A percentile compares a stretch with the other conserved stretches of the same genome.
Evolutionary conservation across 75 land plant genomes (phyloP).

Genomic region (Adiantum capillusveneris): DNA sequence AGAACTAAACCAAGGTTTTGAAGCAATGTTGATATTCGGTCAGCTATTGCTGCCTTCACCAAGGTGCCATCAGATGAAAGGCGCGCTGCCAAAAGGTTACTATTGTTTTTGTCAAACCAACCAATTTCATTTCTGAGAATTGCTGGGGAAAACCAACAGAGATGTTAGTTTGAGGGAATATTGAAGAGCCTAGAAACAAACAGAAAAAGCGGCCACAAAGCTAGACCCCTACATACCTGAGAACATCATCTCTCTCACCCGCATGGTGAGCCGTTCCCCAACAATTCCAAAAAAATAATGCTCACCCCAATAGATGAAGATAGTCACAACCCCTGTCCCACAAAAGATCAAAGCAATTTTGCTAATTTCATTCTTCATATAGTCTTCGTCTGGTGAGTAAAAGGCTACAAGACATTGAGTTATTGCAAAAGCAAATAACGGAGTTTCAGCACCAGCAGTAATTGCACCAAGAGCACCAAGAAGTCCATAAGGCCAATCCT

Average conservation of each 20-base stretch:
- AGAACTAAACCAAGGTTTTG: constrained; percentile 63
- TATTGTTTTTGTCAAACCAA: constrained; percentile 73
- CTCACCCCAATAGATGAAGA: constrained; percentile 48
- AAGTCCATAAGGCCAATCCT: constrained; percentile 75
- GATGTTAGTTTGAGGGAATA: not conserved
- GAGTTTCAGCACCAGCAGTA: constrained; percentile 73
- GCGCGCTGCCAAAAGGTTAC: constrained; percentile 61
- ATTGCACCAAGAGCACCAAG: constrained; percentile 54
- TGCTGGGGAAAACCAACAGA: constrained; percentile 35
- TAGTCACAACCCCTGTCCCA: constrained; percentile 54
- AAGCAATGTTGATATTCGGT: constrained; percentile 61
- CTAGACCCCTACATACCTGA: constrained; percentile 34
- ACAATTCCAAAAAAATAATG: constrained; percentile 77
- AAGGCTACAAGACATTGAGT: constrained; percentile 75
- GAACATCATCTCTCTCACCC: constrained; percentile 88
- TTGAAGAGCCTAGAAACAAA: no score
- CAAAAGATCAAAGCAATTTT: constrained; percentile 71
- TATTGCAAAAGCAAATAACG: constrained; percentile 89
- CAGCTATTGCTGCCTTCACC: constrained; percentile 70
- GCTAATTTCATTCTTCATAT: constrained; percentile 51
- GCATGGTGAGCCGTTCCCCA: constrained; percentile 90
- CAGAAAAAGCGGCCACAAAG: not conserved
- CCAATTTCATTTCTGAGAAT: constrained; percentile 86
- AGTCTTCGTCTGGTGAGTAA: constrained; percentile 63
- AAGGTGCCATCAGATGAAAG: constrained; percentile 82